Base-by-base conservation (phyloP, 768 basidiomycete genomes). In the Leccinum disarticulatum region DNA sequence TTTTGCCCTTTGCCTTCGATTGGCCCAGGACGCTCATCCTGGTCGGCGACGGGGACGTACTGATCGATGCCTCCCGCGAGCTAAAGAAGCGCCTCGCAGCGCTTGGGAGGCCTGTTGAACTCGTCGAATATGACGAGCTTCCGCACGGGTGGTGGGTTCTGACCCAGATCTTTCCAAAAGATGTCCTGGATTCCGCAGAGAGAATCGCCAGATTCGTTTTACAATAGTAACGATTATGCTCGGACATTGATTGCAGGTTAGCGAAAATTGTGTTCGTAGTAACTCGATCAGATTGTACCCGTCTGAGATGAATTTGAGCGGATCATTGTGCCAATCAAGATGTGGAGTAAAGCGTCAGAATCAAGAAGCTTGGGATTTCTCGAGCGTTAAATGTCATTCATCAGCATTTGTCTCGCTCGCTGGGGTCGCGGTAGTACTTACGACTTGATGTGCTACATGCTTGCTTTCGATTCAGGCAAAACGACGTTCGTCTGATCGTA, bases 11-110 rank as follows among this genome's bases (percentile, higher is more conserved):
- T 22, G 19, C 51, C 3, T 11, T 28, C 6, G 33, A 60, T 36
- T 71, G 64, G 71, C 71, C 64, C 6, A 59, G 41, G 58, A 73
- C 66, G 9, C 46, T 68, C 25, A 60, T 68, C 49, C 15, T 71
- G 19, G 56, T 70, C 3, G 67, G 71, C 19, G 46, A 55, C 14
- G 54, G 41, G 2, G 71, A 73, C 55, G n/a, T 6, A 8, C 6
- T 66, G 17, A 54, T 63, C 6, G 65, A 65, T 4, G 46, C 19
- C 11, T 33, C 33, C 33, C 33, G 33, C 33, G 33, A 33, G 33
- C 33, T 33, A 11, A 13, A 33, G 11, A 55, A 25, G 7, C 59
- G 57, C 1, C 57, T 71, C 1, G 2, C 10, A 3, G 57, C 54
- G 1, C 13, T 30, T 1, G 36, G 33, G 4, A 47, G 31, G 41